phyloP scores from a whole-genome alignment of 805 yeast species.

The Grigorovia yakushimaensis region DNA sequence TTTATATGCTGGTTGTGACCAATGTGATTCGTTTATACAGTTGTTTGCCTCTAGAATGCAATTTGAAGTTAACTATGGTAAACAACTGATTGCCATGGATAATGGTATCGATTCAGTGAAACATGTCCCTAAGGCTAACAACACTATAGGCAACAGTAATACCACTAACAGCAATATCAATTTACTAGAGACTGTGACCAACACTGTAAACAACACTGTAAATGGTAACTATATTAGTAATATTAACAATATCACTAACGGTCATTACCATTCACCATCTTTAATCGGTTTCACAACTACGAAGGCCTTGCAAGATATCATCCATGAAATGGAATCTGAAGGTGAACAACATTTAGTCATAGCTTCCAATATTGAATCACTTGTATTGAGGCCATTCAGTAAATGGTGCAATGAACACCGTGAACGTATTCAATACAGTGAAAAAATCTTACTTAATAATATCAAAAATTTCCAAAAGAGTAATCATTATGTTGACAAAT shows the following conservation, averaged over 20 bases:
- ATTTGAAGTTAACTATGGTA: constrained; percentile 58
- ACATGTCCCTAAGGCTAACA: constrained; percentile 2
- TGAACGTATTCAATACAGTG: constrained; percentile 54
- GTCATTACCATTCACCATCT: constrained; percentile 11
- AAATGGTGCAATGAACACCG: constrained; percentile 70
- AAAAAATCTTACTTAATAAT: constrained; percentile 40
- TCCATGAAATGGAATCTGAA: constrained; percentile 44
- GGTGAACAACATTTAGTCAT: constrained; percentile 55
- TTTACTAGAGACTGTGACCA: constrained; percentile 3
- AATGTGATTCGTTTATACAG: constrained; percentile 58
- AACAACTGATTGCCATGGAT: constrained; percentile 31
- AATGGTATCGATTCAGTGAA: constrained; percentile 14
- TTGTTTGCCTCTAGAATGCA: constrained; percentile 64
- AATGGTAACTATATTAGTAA: neutral
- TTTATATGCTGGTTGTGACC: constrained; percentile 53
- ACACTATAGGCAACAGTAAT: too few relatives aligned
- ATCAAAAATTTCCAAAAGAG: constrained; percentile 43
- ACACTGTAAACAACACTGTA: neutral
- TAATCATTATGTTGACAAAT: constrained; percentile 36
- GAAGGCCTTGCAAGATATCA: constrained; percentile 42
- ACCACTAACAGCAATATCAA: constrained; percentile 15
- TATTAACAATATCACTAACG: neutral
- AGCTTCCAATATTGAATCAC: constrained; percentile 47
- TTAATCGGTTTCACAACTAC: constrained; percentile 29
- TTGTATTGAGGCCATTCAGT: constrained; percentile 61